These are phyloP conservation scores for Leishmania martiniquensis DNA, from an alignment of 208 protist species.

Conservation along the genomic window DNA sequence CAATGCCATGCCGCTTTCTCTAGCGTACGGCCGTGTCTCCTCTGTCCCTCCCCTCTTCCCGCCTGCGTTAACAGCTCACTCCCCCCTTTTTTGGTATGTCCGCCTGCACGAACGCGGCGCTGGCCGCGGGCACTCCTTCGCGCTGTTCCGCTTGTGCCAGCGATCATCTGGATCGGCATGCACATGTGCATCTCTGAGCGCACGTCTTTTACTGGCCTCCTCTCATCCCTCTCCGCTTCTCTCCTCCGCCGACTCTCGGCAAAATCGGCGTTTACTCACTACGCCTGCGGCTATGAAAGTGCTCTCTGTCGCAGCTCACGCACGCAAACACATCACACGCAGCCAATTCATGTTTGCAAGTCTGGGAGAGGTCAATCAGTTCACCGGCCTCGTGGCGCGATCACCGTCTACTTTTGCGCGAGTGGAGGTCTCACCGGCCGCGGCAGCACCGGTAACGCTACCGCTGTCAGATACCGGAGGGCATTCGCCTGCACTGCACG, in stretches of 20 bases:
- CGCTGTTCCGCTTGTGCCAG: no score
- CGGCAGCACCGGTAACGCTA: background rate
- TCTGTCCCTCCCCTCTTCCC: background rate
- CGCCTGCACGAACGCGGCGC: no score
- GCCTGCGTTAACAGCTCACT: background rate
- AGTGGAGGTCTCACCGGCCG: background rate
- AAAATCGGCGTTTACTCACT: no score
- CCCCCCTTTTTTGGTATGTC: no score
- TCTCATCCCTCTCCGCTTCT: no score
- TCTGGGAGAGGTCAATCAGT: constrained; percentile 12
- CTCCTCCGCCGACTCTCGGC: no score
- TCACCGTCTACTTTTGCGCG: background rate
- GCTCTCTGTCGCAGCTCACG: no score
- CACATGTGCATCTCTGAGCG: no score
- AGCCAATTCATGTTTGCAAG: background rate
- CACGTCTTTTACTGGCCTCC: no score
- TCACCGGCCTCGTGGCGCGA: constrained; percentile 17
- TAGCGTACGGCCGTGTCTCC: background rate
- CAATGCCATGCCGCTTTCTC: constrained; percentile 19
- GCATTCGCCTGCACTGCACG: background rate
- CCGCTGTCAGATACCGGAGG: background rate
- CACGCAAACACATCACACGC: background rate
- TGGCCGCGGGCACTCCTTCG: no score
- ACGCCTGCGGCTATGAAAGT: background rate
- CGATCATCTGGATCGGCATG: no score